Percentiles rank a stretch among this genome's conserved stretches.
phyloP scores from a whole-genome alignment of 805 yeast genomes.

The Starmera caribaea region DNA sequence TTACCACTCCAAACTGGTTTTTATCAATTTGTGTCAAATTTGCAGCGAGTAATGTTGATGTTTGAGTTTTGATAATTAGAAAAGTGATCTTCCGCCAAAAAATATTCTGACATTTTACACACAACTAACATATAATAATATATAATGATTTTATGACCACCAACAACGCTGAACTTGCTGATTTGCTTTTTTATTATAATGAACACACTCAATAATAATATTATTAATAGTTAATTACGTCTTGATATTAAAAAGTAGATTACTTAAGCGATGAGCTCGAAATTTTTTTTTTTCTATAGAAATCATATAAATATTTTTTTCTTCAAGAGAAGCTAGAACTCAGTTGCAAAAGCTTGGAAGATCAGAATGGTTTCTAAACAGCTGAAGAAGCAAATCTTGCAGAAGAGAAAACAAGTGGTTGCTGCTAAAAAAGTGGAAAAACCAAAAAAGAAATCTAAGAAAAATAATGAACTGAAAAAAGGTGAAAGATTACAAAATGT shows the following conservation, averaged over 20 bases:
- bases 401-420: conserved; percentile 1
- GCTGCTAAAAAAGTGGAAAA: conserved; percentile 1
- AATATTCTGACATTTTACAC: not conserved
- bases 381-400: conserved; percentile 1
- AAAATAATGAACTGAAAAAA: not conserved
- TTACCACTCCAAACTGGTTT: conserved; percentile 20
- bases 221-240: too few relatives aligned
- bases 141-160: too few relatives aligned
- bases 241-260: too few relatives aligned
- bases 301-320: too few relatives aligned
- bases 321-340: too few relatives aligned
- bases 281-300: too few relatives aligned
- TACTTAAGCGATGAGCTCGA: conserved; percentile 12
- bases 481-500: not conserved
- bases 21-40: conserved; percentile 8
- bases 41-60: conserved; percentile 1
- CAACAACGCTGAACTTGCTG: too few relatives aligned
- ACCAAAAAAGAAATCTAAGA: conserved; percentile 2
- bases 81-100: too few relatives aligned
- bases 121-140: too few relatives aligned
- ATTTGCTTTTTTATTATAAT: too few relatives aligned
- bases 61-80: not conserved
- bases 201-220: too few relatives aligned
- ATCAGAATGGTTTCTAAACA: conserved; percentile 3
- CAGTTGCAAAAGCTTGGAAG: too few relatives aligned